Conservation (phyloP, 169 alveolate genomes). For the Babesia gibsoni region DNA sequence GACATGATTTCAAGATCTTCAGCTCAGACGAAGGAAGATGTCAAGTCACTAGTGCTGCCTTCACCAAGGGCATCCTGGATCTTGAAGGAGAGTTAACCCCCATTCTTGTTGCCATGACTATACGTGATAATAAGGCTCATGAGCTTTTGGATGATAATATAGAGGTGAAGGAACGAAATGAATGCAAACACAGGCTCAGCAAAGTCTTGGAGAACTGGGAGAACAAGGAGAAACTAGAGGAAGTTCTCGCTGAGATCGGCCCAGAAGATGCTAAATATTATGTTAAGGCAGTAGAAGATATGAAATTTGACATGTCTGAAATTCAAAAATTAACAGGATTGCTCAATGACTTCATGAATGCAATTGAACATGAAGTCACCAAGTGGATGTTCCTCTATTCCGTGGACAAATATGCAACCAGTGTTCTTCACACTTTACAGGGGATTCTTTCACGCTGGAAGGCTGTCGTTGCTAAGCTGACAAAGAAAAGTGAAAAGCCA, state of each 20-base stretch:
- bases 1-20: constrained; percentile 97
- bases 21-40: constrained; percentile 98
- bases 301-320: constrained; percentile 44
- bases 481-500: constrained; percentile 28
- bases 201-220: constrained; percentile 50
- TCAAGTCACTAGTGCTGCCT: constrained; percentile 97
- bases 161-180: constrained; percentile 61
- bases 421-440: constrained; percentile 66
- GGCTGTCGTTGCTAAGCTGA: constrained; percentile 42
- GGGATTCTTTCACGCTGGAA: constrained; percentile 68
- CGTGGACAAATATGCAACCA: constrained; percentile 70
- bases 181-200: constrained; percentile 58
- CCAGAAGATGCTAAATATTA: constrained; percentile 55
- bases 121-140: constrained; percentile 74
- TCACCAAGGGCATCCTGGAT: constrained; percentile 94
- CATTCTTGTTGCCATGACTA: constrained; percentile 91
- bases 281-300: constrained; percentile 40
- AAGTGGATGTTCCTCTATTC: constrained; percentile 74
- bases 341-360: constrained; percentile 62
- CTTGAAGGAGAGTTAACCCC: constrained; percentile 96
- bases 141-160: constrained; percentile 68
- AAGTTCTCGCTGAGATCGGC: constrained; percentile 36
- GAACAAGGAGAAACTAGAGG: constrained; percentile 39
- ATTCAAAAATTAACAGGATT: constrained; percentile 23
- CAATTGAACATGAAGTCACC: constrained; percentile 65